phyloP scores from a whole-genome alignment of 2,329 filamentous ascomycete genomes.

The Penicillium digitatum region DNA sequence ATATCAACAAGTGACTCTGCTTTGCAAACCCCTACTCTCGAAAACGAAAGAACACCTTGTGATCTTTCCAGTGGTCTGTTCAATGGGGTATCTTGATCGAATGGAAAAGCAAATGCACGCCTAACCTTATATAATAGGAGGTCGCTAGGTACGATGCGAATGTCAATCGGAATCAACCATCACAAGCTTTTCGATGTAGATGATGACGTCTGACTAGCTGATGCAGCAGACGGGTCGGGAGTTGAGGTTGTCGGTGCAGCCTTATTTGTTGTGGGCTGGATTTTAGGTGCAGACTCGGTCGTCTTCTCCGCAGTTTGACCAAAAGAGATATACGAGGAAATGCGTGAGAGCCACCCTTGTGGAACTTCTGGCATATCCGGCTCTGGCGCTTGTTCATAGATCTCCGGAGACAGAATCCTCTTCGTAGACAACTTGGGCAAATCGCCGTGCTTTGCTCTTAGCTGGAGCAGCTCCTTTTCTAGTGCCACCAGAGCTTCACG shows the following conservation, averaged over 20 bases:
- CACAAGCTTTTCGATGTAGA: conserved; percentile 2
- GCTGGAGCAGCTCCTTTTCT: conserved; percentile 45
- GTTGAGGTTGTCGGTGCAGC: not conserved
- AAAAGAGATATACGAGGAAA: conserved; percentile 34
- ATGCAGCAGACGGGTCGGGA: not conserved
- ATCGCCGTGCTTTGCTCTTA: conserved; percentile 39
- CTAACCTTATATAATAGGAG: not conserved
- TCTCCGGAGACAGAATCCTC: conserved; percentile 40
- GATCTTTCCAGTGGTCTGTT: not conserved
- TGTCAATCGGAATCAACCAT: not conserved
- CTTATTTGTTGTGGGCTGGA: conserved; percentile 5
- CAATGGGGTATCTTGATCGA: conserved; percentile 16
- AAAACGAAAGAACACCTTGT: not conserved
- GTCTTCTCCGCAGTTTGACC: conserved; percentile 15
- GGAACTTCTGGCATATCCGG: conserved; percentile 8
- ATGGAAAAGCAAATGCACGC: conserved; percentile 5
- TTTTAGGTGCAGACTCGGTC: conserved; percentile 7
- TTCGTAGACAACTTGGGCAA: conserved; percentile 23
- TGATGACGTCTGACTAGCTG: not conserved
- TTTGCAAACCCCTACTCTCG: not conserved
- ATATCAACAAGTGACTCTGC: not conserved
- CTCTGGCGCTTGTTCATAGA: conserved; percentile 36
- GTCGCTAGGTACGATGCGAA: not conserved
- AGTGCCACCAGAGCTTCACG: conserved; percentile 42
- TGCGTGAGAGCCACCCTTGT: conserved; percentile 32